phyloP scores from a whole-genome alignment of 345 rosid genomes.

The Cardiospermum halicacabum region DNA sequence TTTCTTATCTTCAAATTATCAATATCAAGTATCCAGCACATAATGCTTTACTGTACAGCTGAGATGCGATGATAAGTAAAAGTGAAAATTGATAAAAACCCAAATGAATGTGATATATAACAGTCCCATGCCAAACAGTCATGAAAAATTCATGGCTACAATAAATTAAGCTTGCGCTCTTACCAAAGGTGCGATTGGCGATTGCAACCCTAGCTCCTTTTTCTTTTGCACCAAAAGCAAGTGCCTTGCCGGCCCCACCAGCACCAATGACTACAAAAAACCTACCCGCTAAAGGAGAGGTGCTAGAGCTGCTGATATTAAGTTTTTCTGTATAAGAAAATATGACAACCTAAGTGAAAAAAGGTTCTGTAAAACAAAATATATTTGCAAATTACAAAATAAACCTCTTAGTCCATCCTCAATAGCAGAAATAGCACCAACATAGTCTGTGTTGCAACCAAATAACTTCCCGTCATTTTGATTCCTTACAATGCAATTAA shows the following conservation, averaged over 20 bases:
- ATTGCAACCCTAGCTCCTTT: constrained; percentile 83
- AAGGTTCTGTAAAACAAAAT: constrained; percentile 7
- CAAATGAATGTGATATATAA: neutral
- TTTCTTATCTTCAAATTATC: neutral
- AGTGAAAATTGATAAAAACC: neutral
- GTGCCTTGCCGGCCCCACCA: constrained; percentile 96
- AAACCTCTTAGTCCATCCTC: constrained; percentile 88
- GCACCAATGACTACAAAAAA: constrained; percentile 89
- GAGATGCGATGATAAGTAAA: neutral
- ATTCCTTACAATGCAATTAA: constrained; percentile 78
- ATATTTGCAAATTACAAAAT: constrained; percentile 14
- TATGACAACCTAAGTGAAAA: constrained; percentile 5
- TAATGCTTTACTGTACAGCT: neutral
- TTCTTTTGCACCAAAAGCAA: constrained; percentile 90
- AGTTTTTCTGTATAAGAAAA: constrained; percentile 38
- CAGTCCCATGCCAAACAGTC: neutral
- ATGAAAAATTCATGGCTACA: neutral
- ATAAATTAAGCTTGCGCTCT: constrained; percentile 14
- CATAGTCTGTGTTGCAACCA: constrained; percentile 85
- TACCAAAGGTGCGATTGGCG: constrained; percentile 86
- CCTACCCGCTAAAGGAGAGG: constrained; percentile 73
- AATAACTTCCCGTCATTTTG: constrained; percentile 65
- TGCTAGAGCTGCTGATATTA: constrained; percentile 22
- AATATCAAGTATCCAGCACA: neutral
- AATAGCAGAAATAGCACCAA: constrained; percentile 94